Conservation (phyloP, 805 yeast genomes). For the Millerago galiae region DNA sequence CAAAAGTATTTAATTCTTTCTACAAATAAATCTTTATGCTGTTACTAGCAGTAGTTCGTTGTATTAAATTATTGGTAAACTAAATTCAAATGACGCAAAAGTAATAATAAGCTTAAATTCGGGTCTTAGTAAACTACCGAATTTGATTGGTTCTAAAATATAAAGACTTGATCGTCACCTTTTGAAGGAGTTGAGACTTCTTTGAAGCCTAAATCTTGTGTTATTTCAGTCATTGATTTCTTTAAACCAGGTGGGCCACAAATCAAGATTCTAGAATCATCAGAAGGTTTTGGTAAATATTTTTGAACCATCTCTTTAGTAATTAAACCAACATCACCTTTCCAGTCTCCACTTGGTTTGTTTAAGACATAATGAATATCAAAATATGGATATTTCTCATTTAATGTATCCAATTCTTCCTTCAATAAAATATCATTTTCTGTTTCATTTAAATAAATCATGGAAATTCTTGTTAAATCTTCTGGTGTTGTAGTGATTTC, state of each 20-base stretch:
- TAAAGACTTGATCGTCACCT: conserved; percentile 52
- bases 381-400: conserved; percentile 56
- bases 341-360: conserved; percentile 46
- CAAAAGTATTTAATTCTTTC: too few relatives aligned
- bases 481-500: conserved; percentile 63
- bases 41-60: too few relatives aligned
- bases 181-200: conserved; percentile 38
- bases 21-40: too few relatives aligned
- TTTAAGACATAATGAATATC: conserved; percentile 53
- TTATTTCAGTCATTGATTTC: conserved; percentile 39
- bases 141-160: conserved; percentile 32
- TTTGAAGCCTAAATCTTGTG: conserved; percentile 56
- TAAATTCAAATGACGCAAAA: too few relatives aligned
- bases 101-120: background rate
- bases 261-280: conserved; percentile 51
- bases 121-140: background rate
- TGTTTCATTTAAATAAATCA: conserved; percentile 70
- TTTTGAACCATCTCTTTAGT: conserved; percentile 50
- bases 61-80: too few relatives aligned
- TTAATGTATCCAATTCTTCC: conserved; percentile 66
- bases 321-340: conserved; percentile 53
- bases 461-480: conserved; percentile 52
- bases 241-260: conserved; percentile 78
- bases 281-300: conserved; percentile 44
- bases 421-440: conserved; percentile 70